Evolutionary conservation across 2,329 filamentous ascomycete genomes (phyloP).

Genomic region (Mollisia scopiformis): DNA sequence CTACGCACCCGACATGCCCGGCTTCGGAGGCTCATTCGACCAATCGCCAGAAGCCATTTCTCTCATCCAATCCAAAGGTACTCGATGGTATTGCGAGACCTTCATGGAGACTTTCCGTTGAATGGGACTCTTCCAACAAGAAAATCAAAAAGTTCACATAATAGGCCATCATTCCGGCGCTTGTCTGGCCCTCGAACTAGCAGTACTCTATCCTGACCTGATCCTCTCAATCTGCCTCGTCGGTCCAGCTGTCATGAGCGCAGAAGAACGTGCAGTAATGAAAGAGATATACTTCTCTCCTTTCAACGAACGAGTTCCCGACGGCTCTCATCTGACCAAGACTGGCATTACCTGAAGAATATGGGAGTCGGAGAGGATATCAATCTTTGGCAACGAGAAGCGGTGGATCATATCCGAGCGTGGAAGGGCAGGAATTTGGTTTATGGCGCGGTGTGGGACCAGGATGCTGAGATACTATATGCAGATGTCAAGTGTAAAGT

Average conservation of each 20-base stretch:
- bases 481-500: neutral
- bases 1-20: too few relatives aligned
- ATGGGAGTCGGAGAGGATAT: constrained; percentile 6
- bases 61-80: too few relatives aligned
- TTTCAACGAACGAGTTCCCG: constrained; percentile 1
- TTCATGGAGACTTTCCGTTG: too few relatives aligned
- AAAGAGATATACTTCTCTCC: constrained; percentile 1
- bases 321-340: constrained; percentile 6
- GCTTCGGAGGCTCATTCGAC: too few relatives aligned
- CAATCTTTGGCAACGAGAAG: constrained; percentile 5
- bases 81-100: too few relatives aligned
- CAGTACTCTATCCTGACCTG: too few relatives aligned
- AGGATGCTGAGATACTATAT: constrained; percentile 3
- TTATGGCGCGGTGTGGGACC: constrained; percentile 9
- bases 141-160: too few relatives aligned
- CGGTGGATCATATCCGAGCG: constrained; percentile 11
- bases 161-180: too few relatives aligned
- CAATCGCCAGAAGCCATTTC: too few relatives aligned
- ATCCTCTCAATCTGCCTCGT: too few relatives aligned
- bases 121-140: too few relatives aligned
- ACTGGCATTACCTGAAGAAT: constrained; percentile 9
- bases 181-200: too few relatives aligned
- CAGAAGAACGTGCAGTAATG: neutral
- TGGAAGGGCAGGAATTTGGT: constrained; percentile 11
- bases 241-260: neutral